Evolutionary conservation across 352 stramenopile genomes (phyloP).

Genomic region (Elongisporangium senticosum): DNA sequence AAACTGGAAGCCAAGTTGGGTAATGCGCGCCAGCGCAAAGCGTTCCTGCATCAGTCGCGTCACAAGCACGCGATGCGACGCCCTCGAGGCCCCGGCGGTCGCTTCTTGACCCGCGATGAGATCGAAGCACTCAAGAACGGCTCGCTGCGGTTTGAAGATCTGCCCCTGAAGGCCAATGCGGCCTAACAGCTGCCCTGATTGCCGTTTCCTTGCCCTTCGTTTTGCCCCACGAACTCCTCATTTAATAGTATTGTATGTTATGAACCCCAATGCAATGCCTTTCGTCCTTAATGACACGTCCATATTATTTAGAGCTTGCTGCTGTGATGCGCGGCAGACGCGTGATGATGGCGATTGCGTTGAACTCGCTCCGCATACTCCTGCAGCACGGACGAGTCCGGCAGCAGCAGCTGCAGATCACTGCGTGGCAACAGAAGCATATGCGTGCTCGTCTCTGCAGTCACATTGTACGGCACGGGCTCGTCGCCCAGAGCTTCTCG

Average conservation of each 20-base stretch:
- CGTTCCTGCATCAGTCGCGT: slow-evolving; percentile 70
- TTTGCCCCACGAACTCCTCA: not conserved
- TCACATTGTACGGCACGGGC: slow-evolving; percentile 64
- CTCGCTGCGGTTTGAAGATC: slow-evolving; percentile 55
- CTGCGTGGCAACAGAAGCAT: slow-evolving; percentile 56
- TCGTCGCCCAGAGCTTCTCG: slow-evolving; percentile 66
- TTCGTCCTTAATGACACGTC: not conserved
- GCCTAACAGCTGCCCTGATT: not conserved
- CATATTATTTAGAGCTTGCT: slow-evolving; percentile 23
- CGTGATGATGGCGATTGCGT: slow-evolving; percentile 28
- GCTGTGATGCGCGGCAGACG: slow-evolving; percentile 25
- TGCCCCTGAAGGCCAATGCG: slow-evolving; percentile 31
- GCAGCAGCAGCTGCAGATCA: slow-evolving; percentile 52
- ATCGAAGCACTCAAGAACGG: slow-evolving; percentile 67
- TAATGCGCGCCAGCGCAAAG: slow-evolving; percentile 57
- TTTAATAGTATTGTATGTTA: not conserved
- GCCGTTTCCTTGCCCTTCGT: not conserved
- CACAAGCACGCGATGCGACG: slow-evolving; percentile 78
- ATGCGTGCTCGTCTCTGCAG: slow-evolving; percentile 44
- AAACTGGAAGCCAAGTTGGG: slow-evolving; percentile 75
- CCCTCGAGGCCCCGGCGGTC: slow-evolving; percentile 58
- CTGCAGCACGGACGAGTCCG: slow-evolving; percentile 23
- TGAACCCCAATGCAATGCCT: not conserved
- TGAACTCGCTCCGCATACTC: slow-evolving; percentile 22
- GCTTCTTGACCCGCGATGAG: slow-evolving; percentile 77